Base-by-base conservation (phyloP, 306 rosid species). In the Acacia acuminata region DNA sequence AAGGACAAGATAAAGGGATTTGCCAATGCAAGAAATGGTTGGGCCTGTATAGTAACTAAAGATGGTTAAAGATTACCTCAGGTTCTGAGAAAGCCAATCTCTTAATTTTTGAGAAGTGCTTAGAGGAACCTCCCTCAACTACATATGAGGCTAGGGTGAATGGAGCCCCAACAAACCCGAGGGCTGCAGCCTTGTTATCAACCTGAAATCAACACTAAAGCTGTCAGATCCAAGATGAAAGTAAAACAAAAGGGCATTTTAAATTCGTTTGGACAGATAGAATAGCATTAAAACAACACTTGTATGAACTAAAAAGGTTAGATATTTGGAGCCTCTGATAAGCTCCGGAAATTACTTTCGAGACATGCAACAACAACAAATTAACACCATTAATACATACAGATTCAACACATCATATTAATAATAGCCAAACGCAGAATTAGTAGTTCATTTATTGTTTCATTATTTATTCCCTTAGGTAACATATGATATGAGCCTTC, bases 81-180 rank as follows among this genome's bases (percentile, higher is more conserved):
- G 98, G 88, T 80, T 94, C 94, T 70, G 99, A 94, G 87, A 92
- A 92, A 68, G 97, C 97, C 76, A 92, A 58, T 87, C 93, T 90
- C 87, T 94, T 94, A 81, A 96, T 96, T 79, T 96, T 94, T 15
- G 98, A 85, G 84, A 96, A 96, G 85, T 96, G 92, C 81, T 96
- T 96, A 7, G 99, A 96, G 30, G 99, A 92, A 87, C 99, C 98
- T 22, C 99, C 99, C 88, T 96, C 99, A 36, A 96, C 99, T 77
- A 96, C 99, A 50, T 96, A 96, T 2, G 98, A 96, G 58, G 99
- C 99, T 67, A 96, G 84, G 81, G 99, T 96, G 77, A 96, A 96
- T 2, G 99, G 99, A 83, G 98, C 99, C 38, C 99, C 99, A 4
- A 96, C 99, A 77, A 96, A 96, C 79, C 99, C 98, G 60, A 96